Evolutionary conservation across 441 rosid species (phyloP).

Genomic region (Gossypium davidsonii): DNA sequence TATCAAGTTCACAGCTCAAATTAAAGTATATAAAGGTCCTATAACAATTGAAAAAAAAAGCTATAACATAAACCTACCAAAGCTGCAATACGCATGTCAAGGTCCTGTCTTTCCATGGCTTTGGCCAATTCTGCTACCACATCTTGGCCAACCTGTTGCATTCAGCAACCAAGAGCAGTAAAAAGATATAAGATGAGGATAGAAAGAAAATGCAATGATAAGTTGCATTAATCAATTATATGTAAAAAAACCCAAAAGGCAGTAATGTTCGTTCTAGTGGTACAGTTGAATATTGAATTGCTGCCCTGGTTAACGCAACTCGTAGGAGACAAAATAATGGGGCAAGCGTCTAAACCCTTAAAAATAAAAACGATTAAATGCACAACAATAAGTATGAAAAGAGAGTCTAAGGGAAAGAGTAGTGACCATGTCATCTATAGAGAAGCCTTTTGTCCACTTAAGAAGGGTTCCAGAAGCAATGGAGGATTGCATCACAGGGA

Average conservation of each 20-base stretch:
- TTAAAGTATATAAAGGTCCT: background rate
- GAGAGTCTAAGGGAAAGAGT: constrained; percentile 8
- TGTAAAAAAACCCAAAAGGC: background rate
- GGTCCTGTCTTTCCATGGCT: constrained; percentile 25
- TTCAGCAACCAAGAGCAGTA: background rate
- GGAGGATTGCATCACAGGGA: constrained; percentile 73
- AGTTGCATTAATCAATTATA: background rate
- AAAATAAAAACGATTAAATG: background rate
- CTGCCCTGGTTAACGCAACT: background rate
- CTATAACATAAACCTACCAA: constrained; percentile 26
- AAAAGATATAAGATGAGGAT: background rate
- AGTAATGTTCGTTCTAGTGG: background rate
- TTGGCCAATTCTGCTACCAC: constrained; percentile 38
- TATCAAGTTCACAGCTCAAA: background rate
- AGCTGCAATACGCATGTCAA: constrained; percentile 32
- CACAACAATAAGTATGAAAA: background rate
- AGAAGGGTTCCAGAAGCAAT: constrained; percentile 78
- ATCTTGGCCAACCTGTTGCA: constrained; percentile 35
- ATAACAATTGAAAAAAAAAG: background rate
- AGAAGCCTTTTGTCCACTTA: constrained; percentile 94
- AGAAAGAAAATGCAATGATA: background rate
- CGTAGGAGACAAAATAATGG: background rate
- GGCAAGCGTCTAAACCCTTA: background rate
- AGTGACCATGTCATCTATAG: constrained; percentile 66
- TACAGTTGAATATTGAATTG: background rate